phyloP scores from a whole-genome alignment of 2,329 filamentous ascomycete genomes.

The Coniochaeta hoffmannii region DNA sequence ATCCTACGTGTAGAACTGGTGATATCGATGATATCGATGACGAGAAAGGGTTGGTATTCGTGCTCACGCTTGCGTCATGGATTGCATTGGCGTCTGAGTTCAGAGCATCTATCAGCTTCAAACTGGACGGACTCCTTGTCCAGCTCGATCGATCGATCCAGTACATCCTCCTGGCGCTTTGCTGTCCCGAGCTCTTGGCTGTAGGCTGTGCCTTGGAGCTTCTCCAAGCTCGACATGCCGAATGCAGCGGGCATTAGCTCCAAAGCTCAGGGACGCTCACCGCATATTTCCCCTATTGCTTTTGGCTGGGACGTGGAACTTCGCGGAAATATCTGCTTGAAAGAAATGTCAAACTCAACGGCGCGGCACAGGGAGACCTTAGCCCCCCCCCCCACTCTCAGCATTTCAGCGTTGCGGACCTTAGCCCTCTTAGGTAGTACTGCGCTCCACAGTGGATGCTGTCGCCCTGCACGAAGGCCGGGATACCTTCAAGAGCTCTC shows the following conservation, averaged over 20 bases:
- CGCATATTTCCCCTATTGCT: not conserved
- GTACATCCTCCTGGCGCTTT: not conserved
- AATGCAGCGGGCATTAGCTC: not conserved
- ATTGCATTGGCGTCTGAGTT: not conserved
- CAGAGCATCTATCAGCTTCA: not conserved
- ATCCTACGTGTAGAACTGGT: no score
- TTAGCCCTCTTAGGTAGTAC: not conserved
- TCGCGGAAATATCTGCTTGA: not conserved
- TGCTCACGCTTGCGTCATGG: not conserved
- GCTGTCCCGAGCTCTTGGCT: not conserved
- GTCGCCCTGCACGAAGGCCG: not conserved
- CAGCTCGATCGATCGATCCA: not conserved
- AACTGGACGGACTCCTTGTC: not conserved
- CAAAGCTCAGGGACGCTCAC: not conserved
- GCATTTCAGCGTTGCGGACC: not conserved
- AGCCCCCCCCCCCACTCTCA: not conserved
- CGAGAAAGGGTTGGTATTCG: not conserved
- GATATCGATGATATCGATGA: not conserved
- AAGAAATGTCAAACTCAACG: not conserved
- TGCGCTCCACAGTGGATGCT: not conserved
- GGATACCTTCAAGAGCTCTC: not conserved
- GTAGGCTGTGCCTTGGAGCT: not conserved
- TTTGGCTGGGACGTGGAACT: not conserved
- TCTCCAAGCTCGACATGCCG: no score
- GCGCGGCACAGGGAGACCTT: not conserved